phyloP scores from a whole-genome alignment of 495 filamentous ascomycete species.

The Parachaetomium inaequale region DNA sequence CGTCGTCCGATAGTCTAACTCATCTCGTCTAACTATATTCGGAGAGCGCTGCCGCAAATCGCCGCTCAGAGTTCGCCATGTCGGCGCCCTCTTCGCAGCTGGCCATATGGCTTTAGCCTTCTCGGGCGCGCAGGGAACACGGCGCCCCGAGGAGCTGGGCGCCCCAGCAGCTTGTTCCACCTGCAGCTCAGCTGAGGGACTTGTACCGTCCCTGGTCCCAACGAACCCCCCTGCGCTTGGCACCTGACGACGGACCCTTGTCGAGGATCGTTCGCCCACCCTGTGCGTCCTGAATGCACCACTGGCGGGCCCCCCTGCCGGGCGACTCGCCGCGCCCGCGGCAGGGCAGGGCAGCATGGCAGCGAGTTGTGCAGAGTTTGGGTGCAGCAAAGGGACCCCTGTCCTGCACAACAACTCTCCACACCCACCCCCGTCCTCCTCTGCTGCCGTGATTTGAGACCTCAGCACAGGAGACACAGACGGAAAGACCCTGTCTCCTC shows the following conservation, averaged over 20 bases:
- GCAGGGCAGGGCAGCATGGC: neutral
- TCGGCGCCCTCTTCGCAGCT: neutral
- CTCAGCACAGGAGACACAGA: slow-evolving; percentile 14
- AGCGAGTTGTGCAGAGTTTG: neutral
- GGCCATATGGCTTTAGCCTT: neutral
- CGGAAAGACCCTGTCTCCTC: slow-evolving; percentile 17
- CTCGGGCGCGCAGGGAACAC: neutral
- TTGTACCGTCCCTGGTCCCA: neutral
- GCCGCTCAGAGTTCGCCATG: neutral
- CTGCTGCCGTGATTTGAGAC: slow-evolving; percentile 12
- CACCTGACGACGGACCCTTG: slow-evolving; percentile 18
- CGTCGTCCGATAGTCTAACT: neutral
- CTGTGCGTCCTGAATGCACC: slow-evolving; percentile 10
- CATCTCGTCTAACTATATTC: neutral
- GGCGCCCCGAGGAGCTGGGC: neutral
- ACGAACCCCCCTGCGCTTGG: slow-evolving; percentile 10
- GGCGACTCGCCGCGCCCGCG: slow-evolving; percentile 4
- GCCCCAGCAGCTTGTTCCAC: neutral
- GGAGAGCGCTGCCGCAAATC: neutral
- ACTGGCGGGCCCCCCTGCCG: slow-evolving; percentile 9
- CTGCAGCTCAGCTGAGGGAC: slow-evolving; percentile 9
- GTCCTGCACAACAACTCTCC: slow-evolving; percentile 4
- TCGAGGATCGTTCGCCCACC: slow-evolving; percentile 16
- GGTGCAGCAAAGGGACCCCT: neutral
- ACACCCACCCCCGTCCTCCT: slow-evolving; percentile 3